These are phyloP conservation scores for Penicillium subrubescens DNA, from an alignment of 495 filamentous ascomycete species.

Conservation along the genomic window DNA sequence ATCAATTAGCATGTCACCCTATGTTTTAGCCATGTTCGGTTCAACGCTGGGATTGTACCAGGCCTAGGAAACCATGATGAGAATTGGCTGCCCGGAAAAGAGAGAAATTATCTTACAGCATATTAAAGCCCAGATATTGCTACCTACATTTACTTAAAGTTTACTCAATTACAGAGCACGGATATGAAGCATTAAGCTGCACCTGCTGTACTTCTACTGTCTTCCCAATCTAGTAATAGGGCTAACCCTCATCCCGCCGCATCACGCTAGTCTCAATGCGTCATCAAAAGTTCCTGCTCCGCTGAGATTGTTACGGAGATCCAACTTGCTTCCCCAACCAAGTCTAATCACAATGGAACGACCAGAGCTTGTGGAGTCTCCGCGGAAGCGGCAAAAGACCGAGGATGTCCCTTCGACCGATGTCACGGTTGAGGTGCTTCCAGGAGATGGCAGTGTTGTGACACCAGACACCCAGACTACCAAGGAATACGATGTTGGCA, in stretches of 20 bases:
- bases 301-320: neutral
- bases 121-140: too few relatives aligned
- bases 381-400: conserved; percentile 48
- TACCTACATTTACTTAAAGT: too few relatives aligned
- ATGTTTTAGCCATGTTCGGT: neutral
- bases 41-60: neutral
- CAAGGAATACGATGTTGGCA: conserved; percentile 57
- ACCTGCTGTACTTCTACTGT: neutral
- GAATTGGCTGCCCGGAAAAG: neutral
- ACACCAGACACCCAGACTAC: conserved; percentile 32
- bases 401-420: conserved; percentile 30
- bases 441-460: conserved; percentile 4
- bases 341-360: conserved; percentile 38
- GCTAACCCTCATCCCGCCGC: conserved; percentile 27
- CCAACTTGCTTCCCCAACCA: conserved; percentile 2
- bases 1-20: neutral
- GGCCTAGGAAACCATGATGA: neutral
- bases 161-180: too few relatives aligned
- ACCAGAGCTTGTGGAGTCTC: conserved; percentile 43
- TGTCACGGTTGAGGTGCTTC: conserved; percentile 16
- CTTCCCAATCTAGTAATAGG: conserved; percentile 27
- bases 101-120: too few relatives aligned
- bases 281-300: conserved; percentile 24
- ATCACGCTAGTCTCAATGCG: conserved; percentile 25
- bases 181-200: neutral